Percentiles rank a stretch among this genome's conserved stretches.
Conservation (phyloP, 2,329 filamentous ascomycete genomes). For the Epichloe typhina region DNA sequence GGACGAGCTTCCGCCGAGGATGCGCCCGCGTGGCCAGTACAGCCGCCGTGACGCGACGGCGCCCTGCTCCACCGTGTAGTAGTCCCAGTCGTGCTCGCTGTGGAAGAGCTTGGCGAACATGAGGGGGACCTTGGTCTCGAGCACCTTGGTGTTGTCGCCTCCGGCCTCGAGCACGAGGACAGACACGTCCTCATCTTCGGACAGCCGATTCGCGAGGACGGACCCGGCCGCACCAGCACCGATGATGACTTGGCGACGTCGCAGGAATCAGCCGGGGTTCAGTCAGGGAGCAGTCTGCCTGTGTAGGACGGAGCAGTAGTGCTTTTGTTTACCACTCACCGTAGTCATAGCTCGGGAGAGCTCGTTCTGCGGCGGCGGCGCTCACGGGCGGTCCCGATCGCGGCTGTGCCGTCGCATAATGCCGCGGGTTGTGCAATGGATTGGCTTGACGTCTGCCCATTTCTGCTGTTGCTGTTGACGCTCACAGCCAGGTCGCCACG, state of each 20-base stretch:
- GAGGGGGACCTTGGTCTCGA: slow-evolving; percentile 9
- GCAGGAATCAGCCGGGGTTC: neutral
- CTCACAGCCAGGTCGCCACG: too few relatives aligned
- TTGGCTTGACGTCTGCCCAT: slow-evolving; percentile 4
- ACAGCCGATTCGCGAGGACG: slow-evolving; percentile 17
- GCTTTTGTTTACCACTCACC: neutral
- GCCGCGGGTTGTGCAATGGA: slow-evolving; percentile 4
- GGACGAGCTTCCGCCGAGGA: slow-evolving; percentile 12
- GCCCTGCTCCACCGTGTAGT: slow-evolving; percentile 11
- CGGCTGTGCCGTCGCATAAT: slow-evolving; percentile 1
- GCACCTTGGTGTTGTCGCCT: slow-evolving; percentile 8
- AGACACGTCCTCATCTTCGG: slow-evolving; percentile 11
- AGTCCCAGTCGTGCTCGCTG: slow-evolving; percentile 13
- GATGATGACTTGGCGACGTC: slow-evolving; percentile 10
- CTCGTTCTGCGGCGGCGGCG: slow-evolving; percentile 1
- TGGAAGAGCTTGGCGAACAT: slow-evolving; percentile 11
- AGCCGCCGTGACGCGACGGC: slow-evolving; percentile 10
- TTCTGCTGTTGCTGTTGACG: neutral
- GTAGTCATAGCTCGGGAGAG: slow-evolving; percentile 5
- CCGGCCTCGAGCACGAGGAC: slow-evolving; percentile 11
- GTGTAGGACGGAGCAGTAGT: neutral
- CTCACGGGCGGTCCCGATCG: slow-evolving; percentile 3
- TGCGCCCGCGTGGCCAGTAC: slow-evolving; percentile 12
- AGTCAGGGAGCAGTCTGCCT: neutral
- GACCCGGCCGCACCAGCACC: slow-evolving; percentile 17